Percentiles rank a stretch among this genome's conserved stretches.
Evolutionary conservation across 2,329 filamentous ascomycete species (phyloP).

Genomic region (Hypoxylon sp.): DNA sequence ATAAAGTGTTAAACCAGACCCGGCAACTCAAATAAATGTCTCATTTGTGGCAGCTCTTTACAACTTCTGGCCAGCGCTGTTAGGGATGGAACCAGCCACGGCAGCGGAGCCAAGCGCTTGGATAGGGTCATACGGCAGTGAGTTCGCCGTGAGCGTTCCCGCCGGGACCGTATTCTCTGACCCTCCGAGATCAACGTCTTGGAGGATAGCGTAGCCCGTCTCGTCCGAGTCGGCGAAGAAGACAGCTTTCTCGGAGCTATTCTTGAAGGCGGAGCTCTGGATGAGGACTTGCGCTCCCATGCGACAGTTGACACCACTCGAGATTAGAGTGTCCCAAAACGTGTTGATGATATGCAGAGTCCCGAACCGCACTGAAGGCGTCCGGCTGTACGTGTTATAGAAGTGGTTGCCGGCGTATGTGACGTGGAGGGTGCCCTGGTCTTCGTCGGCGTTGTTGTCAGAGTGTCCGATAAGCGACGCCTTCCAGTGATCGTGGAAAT

Average conservation of each 20-base stretch:
- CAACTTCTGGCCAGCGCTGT: constrained; percentile 57
- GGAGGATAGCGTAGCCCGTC: constrained; percentile 58
- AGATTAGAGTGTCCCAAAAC: constrained; percentile 57
- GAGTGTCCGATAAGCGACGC: constrained; percentile 64
- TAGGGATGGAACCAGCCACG: constrained; percentile 60
- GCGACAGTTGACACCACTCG: constrained; percentile 63
- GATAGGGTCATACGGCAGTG: constrained; percentile 66
- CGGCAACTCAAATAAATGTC: neutral
- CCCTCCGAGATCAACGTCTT: constrained; percentile 60
- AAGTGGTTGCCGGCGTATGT: constrained; percentile 83
- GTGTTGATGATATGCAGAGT: constrained; percentile 64
- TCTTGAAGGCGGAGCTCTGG: constrained; percentile 58
- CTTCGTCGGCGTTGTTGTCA: constrained; percentile 70
- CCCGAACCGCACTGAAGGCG: constrained; percentile 68
- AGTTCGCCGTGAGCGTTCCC: constrained; percentile 60
- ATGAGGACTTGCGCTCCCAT: constrained; percentile 63
- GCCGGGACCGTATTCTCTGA: constrained; percentile 62
- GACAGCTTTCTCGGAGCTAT: constrained; percentile 46
- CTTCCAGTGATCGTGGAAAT: constrained; percentile 63
- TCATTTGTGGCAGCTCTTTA: constrained; percentile 7
- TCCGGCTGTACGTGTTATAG: constrained; percentile 68
- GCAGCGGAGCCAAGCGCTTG: constrained; percentile 61
- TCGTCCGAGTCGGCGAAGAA: constrained; percentile 56
- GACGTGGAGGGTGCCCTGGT: constrained; percentile 73
- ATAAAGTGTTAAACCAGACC: neutral